phyloP scores from a whole-genome alignment of 2,329 filamentous ascomycete genomes.

The Hawksworthiomyces lignivorus region DNA sequence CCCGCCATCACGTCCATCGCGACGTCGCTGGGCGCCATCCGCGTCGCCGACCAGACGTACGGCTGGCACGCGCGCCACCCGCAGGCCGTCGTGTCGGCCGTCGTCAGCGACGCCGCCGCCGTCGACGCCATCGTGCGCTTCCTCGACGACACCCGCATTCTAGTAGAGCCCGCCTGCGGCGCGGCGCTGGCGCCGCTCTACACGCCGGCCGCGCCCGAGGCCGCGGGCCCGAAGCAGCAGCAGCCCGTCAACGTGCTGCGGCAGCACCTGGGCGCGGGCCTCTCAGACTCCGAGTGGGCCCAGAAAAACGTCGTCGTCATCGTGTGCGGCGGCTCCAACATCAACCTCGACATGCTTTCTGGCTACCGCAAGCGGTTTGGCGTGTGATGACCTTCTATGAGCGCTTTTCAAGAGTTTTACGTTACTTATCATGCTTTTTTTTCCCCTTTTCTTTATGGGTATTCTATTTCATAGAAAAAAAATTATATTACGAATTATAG shows the following conservation, averaged over 20 bases:
- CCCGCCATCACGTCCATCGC: constrained; percentile 64
- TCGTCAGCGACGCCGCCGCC: constrained; percentile 69
- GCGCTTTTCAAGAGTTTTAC: too few relatives aligned
- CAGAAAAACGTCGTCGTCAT: constrained; percentile 72
- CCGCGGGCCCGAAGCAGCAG: not conserved
- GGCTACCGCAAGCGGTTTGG: constrained; percentile 46
- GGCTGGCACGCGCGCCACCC: constrained; percentile 47
- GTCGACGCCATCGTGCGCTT: constrained; percentile 69
- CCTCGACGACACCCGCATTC: constrained; percentile 70
- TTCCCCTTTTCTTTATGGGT: too few relatives aligned
- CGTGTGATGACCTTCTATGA: too few relatives aligned
- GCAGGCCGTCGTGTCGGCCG: constrained; percentile 42
- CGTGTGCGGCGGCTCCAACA: constrained; percentile 71
- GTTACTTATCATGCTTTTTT: too few relatives aligned
- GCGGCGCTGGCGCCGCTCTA: constrained; percentile 67
- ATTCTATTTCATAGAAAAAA: too few relatives aligned
- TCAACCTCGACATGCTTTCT: constrained; percentile 53
- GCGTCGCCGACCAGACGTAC: constrained; percentile 52
- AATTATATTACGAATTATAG: too few relatives aligned
- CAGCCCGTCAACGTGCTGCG: constrained; percentile 34
- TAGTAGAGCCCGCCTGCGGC: constrained; percentile 82
- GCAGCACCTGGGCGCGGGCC: constrained; percentile 45
- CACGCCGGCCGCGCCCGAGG: constrained; percentile 32
- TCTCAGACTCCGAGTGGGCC: constrained; percentile 50
- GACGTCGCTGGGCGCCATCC: constrained; percentile 59